phyloP scores from a whole-genome alignment of 78 protist genomes.

The Chrysochromulina tobinii region DNA sequence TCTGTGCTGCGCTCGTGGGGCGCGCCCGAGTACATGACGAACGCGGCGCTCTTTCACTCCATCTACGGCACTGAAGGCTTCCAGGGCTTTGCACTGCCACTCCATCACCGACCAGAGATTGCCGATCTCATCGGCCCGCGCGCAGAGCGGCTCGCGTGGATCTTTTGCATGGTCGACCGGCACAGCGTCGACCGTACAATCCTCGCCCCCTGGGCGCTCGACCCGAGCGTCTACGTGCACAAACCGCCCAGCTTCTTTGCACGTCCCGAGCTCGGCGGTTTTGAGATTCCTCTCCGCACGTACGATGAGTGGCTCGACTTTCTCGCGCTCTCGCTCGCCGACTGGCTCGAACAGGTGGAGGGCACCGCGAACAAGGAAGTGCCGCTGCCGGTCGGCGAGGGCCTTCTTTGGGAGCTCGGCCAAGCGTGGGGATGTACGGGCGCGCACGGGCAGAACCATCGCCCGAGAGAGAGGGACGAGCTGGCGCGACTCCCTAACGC shows the following conservation, averaged over 20 bases:
- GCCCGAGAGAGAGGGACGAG: too few species aligned
- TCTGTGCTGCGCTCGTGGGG: constrained; percentile 7
- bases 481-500: too few species aligned
- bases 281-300: neutral
- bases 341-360: constrained; percentile 31
- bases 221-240: neutral
- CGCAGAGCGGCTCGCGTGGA: constrained; percentile 14
- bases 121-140: neutral
- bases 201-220: neutral
- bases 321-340: neutral
- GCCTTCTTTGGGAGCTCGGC: neutral
- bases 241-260: neutral
- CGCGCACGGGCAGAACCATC: too few species aligned
- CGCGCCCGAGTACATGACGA: neutral
- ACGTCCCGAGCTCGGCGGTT: constrained; percentile 19
- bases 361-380: neutral
- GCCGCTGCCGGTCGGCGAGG: too few species aligned
- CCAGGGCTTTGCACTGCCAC: constrained; percentile 25
- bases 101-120: neutral
- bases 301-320: neutral
- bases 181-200: neutral
- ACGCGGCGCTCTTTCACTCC: constrained; percentile 26
- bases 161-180: constrained; percentile 31
- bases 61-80: constrained; percentile 38
- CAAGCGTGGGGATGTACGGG: neutral